Conservation (phyloP, 2,329 filamentous ascomycete genomes). For the Monosporascus sp. region DNA sequence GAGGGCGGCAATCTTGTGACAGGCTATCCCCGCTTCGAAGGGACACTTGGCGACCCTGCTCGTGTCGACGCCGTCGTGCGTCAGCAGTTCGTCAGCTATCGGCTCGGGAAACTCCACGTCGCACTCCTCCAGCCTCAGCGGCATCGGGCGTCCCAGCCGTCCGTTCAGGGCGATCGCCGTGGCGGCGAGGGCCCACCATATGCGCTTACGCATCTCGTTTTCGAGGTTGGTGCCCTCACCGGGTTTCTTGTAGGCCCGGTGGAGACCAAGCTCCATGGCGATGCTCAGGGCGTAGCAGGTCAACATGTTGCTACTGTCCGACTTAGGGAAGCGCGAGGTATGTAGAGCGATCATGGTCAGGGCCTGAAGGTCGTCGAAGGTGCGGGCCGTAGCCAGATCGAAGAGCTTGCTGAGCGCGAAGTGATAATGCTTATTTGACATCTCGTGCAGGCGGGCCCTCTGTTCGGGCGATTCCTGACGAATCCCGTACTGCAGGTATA, state of each 20-base stretch:
- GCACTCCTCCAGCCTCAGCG: slow-evolving; percentile 67
- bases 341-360: slow-evolving; percentile 66
- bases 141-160: slow-evolving; percentile 72
- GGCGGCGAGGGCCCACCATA: slow-evolving; percentile 68
- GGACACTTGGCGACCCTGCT: slow-evolving; percentile 54
- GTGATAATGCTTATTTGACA: slow-evolving; percentile 74
- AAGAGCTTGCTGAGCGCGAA: slow-evolving; percentile 66
- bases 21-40: slow-evolving; percentile 61
- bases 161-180: slow-evolving; percentile 66
- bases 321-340: slow-evolving; percentile 72
- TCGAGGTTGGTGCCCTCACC: slow-evolving; percentile 50
- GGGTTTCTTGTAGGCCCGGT: slow-evolving; percentile 57
- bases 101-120: slow-evolving; percentile 71
- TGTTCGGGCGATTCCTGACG: slow-evolving; percentile 51
- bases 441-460: slow-evolving; percentile 50
- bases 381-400: slow-evolving; percentile 55
- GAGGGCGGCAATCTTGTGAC: slow-evolving; percentile 59
- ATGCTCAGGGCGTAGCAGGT: slow-evolving; percentile 59
- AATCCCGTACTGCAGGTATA: slow-evolving; percentile 71
- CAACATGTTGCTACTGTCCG: slow-evolving; percentile 67
- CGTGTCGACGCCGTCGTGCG: slow-evolving; percentile 56
- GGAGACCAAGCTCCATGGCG: slow-evolving; percentile 70
- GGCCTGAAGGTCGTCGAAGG: slow-evolving; percentile 65
- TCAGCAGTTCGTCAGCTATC: slow-evolving; percentile 65
- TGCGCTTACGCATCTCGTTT: slow-evolving; percentile 69